Evolutionary conservation across 1,139 yeast species (phyloP).

Genomic region (Suhomyces bokatorum): DNA sequence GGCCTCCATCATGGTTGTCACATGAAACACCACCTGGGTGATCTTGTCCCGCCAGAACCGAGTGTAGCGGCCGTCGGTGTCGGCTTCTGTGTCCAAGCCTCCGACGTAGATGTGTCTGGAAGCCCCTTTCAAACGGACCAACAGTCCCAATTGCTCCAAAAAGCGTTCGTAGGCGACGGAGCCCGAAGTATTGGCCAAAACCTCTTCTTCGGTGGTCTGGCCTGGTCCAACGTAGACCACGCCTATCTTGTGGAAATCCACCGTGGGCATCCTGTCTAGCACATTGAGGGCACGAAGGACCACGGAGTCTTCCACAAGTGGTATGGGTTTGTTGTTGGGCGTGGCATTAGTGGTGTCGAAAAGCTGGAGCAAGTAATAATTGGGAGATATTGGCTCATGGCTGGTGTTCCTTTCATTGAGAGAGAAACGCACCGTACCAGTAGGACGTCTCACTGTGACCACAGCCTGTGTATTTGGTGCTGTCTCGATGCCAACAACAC

Average conservation of each 20-base stretch:
- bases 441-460: slow-evolving; percentile 61
- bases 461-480: slow-evolving; percentile 53
- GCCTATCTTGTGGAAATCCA: slow-evolving; percentile 79
- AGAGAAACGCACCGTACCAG: slow-evolving; percentile 55
- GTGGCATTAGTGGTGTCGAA: slow-evolving; percentile 27
- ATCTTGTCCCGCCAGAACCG: slow-evolving; percentile 72
- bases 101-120: slow-evolving; percentile 63
- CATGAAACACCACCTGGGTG: slow-evolving; percentile 72
- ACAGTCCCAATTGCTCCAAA: slow-evolving; percentile 55
- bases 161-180: slow-evolving; percentile 63
- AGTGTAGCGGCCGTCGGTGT: slow-evolving; percentile 75
- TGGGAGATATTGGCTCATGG: slow-evolving; percentile 21
- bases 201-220: slow-evolving; percentile 64
- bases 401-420: background rate
- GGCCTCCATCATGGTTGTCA: slow-evolving; percentile 72
- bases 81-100: slow-evolving; percentile 71
- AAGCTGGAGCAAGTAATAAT: slow-evolving; percentile 36
- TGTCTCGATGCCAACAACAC: slow-evolving; percentile 60
- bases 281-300: slow-evolving; percentile 60
- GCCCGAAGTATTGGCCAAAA: slow-evolving; percentile 65
- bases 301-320: slow-evolving; percentile 48
- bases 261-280: slow-evolving; percentile 76
- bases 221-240: slow-evolving; percentile 69
- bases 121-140: slow-evolving; percentile 57
- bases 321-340: slow-evolving; percentile 32